A percentile compares a stretch with the other conserved stretches of the same genome.
Evolutionary conservation across 805 yeast genomes (phyloP).

Genomic region (Candida tammaniensis): DNA sequence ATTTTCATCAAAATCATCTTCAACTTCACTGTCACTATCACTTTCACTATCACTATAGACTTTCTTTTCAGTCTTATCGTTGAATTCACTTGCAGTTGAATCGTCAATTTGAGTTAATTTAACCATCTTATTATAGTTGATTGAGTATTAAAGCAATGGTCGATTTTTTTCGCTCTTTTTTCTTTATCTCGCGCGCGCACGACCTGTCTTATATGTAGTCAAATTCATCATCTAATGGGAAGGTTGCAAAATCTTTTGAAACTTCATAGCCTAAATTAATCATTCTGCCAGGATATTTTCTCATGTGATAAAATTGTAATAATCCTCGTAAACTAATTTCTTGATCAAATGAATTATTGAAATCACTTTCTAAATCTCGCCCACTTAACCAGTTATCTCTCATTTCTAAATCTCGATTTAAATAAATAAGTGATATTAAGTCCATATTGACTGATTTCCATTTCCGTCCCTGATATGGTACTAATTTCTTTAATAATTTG

Average conservation of each 20-base stretch:
- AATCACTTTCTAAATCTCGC: constrained; percentile 69
- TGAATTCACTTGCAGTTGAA: constrained; percentile 41
- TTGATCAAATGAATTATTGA: constrained; percentile 76
- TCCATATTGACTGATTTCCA: constrained; percentile 96
- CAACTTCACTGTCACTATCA: constrained; percentile 49
- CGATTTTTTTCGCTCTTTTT: background rate
- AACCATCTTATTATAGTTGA: too few species aligned
- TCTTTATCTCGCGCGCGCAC: constrained; percentile 1
- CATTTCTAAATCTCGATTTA: constrained; percentile 68
- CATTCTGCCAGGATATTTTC: constrained; percentile 54
- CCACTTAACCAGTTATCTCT: constrained; percentile 89
- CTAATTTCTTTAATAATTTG: constrained; percentile 70
- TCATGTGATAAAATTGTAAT: constrained; percentile 69
- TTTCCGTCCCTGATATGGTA: constrained; percentile 89
- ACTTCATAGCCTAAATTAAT: constrained; percentile 52
- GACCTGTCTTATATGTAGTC: constrained; percentile 6
- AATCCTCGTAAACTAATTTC: constrained; percentile 81
- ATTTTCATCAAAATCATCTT: constrained; percentile 75
- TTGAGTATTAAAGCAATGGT: background rate
- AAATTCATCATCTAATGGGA: constrained; percentile 14
- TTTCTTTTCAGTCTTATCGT: constrained; percentile 16
- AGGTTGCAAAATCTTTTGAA: constrained; percentile 6
- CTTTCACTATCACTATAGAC: constrained; percentile 25
- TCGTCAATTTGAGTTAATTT: constrained; percentile 72
- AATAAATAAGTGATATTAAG: constrained; percentile 78